Conservation (phyloP, 2,329 filamentous ascomycete species). For the Pyricularia sp. region DNA sequence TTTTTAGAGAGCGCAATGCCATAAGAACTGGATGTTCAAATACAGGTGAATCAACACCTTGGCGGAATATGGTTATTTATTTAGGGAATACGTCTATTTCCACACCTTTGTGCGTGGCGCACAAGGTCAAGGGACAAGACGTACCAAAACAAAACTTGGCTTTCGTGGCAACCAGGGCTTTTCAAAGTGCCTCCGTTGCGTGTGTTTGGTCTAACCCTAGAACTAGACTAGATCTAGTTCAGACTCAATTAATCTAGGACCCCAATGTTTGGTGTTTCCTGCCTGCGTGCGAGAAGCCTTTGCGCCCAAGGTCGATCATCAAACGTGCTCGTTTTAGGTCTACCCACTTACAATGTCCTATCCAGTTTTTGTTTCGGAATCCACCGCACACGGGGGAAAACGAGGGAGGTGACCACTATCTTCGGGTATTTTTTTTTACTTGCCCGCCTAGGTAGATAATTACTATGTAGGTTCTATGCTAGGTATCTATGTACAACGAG, state of each 20-base stretch:
- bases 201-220: background rate
- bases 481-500: background rate
- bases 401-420: background rate
- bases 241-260: background rate
- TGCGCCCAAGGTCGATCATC: background rate
- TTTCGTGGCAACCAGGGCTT: background rate
- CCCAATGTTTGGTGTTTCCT: background rate
- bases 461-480: too few species aligned
- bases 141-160: background rate
- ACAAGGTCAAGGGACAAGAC: background rate
- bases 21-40: background rate
- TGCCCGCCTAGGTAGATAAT: background rate
- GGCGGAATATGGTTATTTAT: background rate
- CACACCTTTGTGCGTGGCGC: background rate
- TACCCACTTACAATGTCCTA: background rate
- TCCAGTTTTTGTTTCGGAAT: background rate
- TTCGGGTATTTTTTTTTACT: background rate
- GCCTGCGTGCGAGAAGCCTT: background rate
- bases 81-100: background rate
- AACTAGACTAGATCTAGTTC: background rate
- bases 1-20: background rate
- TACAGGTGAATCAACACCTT: background rate
- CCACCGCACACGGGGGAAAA: background rate
- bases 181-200: too few species aligned
- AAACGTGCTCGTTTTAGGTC: background rate